Evolutionary conservation across 805 yeast genomes (phyloP), one percentile per base, ranked within the genome.

Genomic region (Ogataea saltuana): DNA sequence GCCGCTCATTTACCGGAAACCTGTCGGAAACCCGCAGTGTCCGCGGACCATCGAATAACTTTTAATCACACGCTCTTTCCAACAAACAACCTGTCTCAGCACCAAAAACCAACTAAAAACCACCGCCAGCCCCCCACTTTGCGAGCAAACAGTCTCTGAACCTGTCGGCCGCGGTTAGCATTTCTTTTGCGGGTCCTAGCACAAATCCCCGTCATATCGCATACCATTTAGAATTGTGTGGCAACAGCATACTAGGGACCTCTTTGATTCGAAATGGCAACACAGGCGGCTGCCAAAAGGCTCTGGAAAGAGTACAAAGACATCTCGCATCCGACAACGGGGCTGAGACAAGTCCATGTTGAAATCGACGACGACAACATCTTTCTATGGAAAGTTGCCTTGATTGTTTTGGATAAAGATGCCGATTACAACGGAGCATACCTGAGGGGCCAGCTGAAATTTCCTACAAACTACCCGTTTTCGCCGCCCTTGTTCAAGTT

Each of bases 371-470:
- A 78, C 49, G 81, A 76, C 53, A 78, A 78, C 63, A 76, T 78
- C 48, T 78, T 77, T 48, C 60, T 75, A 36, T 78, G 87, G 98
- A 85, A 86, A 61, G 80, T 91, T 44, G 97, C 96, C 18, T 85
- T 91, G 45, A 86, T 91, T 88, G 95, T 91, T 11, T 76, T 88
- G 44, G 86, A 88, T 66, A 85, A 86, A 56, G 96, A 89, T 50
- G 86, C 96, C 15, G 82, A 85, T 51, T 93, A 87, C 66, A 88
- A 90, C 61, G 98, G 98, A 28, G 97, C 97, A 15, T 91, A 87
- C 65, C 85, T 93, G 68, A 86, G 83, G 60, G 97, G 96, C 13
- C 91, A 87, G 62, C 85, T 91, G 87, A 79, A 83, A 56, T 91
- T 91, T 68, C 98, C 98, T 3, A 67, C 75, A 18, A 96, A 90